Conservation (phyloP, 2,329 filamentous ascomycete species). For the Xenoacremonium recifei region DNA sequence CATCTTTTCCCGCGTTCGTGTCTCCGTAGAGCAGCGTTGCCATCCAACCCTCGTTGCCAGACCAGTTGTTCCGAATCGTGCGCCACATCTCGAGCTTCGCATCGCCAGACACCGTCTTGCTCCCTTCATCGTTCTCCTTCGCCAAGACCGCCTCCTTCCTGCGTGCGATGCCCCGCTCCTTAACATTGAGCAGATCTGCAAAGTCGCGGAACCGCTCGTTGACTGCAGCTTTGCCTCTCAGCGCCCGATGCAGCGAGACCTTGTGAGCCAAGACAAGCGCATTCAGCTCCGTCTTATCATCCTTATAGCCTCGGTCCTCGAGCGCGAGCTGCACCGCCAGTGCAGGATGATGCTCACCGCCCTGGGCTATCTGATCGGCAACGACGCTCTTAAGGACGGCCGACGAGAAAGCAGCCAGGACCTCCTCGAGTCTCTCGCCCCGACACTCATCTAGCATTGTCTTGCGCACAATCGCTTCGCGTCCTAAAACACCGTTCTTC, state of each 20-base stretch:
- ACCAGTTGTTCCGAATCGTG: slow-evolving; percentile 71
- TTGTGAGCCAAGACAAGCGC: slow-evolving; percentile 73
- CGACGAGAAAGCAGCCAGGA: slow-evolving; percentile 81
- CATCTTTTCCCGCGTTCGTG: slow-evolving; percentile 52
- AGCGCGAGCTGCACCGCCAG: slow-evolving; percentile 55
- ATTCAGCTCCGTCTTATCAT: slow-evolving; percentile 54
- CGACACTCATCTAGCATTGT: slow-evolving; percentile 97
- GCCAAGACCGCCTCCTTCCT: slow-evolving; percentile 48
- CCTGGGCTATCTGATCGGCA: slow-evolving; percentile 38
- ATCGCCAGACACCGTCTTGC: slow-evolving; percentile 39
- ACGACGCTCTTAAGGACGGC: slow-evolving; percentile 73
- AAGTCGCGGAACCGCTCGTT: slow-evolving; percentile 62
- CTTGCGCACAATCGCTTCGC: slow-evolving; percentile 80
- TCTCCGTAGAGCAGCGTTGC: slow-evolving; percentile 69
- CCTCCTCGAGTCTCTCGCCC: slow-evolving; percentile 84
- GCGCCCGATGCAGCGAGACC: slow-evolving; percentile 57
- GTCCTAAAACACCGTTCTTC: slow-evolving; percentile 78
- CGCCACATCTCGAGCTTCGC: slow-evolving; percentile 53
- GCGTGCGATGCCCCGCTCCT: slow-evolving; percentile 56
- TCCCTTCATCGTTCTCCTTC: slow-evolving; percentile 22
- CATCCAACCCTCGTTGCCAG: slow-evolving; percentile 73
- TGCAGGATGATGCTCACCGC: slow-evolving; percentile 42
- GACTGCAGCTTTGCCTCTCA: slow-evolving; percentile 60
- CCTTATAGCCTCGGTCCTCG: slow-evolving; percentile 57
- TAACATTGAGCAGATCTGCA: slow-evolving; percentile 60